A percentile compares a stretch with the other conserved stretches of the same genome.
Conservation (phyloP, 2,329 filamentous ascomycete species). For the Fusarium chlamydosporum region DNA sequence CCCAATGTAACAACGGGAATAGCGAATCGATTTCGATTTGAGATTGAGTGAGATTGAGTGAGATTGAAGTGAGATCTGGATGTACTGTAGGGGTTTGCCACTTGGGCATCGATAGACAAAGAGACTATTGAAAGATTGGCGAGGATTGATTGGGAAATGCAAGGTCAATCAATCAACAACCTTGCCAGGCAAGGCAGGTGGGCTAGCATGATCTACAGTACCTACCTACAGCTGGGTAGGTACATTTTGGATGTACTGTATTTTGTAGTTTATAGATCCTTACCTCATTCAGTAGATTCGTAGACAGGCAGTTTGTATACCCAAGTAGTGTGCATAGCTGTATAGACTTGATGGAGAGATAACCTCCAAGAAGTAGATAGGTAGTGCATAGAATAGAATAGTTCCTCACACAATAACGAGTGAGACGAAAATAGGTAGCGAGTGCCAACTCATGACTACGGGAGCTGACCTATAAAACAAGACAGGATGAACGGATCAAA, state of each 20-base stretch:
- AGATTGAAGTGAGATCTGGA: not conserved
- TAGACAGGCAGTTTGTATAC: not conserved
- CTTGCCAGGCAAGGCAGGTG: conserved; percentile 12
- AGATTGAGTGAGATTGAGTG: too few species aligned
- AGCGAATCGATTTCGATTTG: conserved; percentile 1
- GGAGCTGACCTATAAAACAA: conserved; percentile 20
- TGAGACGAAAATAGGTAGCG: conserved; percentile 12
- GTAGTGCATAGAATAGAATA: not conserved
- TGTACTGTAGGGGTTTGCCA: conserved; percentile 22
- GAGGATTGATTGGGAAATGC: conserved; percentile 22
- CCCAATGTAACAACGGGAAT: conserved; percentile 5
- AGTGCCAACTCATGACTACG: conserved; percentile 28
- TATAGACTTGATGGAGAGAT: not conserved
- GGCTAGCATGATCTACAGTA: conserved; percentile 16
- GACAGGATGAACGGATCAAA: not conserved
- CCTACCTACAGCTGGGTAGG: not conserved
- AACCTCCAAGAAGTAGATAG: not conserved
- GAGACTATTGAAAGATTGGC: conserved; percentile 38
- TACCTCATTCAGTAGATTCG: too few species aligned
- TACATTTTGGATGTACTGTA: not conserved
- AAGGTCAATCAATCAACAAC: conserved; percentile 24
- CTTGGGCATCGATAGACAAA: conserved; percentile 32
- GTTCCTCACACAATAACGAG: not conserved
- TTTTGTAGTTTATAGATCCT: too few species aligned
- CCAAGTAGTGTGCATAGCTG: not conserved